Evolutionary conservation across 306 rosid species (phyloP).

Genomic region (Prunus padus): DNA sequence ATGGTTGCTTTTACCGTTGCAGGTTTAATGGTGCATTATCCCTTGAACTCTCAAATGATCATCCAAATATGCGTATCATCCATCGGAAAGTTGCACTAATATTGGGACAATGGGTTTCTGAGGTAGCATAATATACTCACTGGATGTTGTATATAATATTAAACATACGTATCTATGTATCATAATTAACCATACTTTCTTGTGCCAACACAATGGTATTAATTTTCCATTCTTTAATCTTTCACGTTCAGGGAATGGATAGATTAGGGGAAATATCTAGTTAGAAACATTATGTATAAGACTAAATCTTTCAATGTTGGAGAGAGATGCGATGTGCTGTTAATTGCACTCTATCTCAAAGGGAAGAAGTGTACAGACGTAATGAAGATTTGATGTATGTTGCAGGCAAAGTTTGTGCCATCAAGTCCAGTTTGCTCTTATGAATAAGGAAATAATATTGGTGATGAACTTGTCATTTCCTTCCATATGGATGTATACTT

Average conservation of each 20-base stretch:
- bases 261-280: neutral
- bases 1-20: conserved; percentile 21
- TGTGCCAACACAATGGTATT: neutral
- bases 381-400: neutral
- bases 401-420: neutral
- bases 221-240: neutral
- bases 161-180: neutral
- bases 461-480: neutral
- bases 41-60: conserved; percentile 82
- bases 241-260: neutral
- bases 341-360: too few relatives aligned
- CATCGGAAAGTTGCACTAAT: conserved; percentile 89
- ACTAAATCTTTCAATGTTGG: neutral
- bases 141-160: neutral
- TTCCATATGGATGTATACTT: neutral
- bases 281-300: neutral
- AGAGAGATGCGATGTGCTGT: neutral
- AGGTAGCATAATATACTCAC: conserved; percentile 48
- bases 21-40: conserved; percentile 98
- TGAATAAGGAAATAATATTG: neutral
- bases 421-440: neutral
- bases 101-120: conserved; percentile 99
- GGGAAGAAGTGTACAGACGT: neutral
- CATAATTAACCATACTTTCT: neutral
- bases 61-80: conserved; percentile 79